Percentiles rank a stretch among this genome's conserved stretches.
These are phyloP conservation scores for Cymbidium sinense DNA, from an alignment of 106 monocot species.

Conservation along the genomic window DNA sequence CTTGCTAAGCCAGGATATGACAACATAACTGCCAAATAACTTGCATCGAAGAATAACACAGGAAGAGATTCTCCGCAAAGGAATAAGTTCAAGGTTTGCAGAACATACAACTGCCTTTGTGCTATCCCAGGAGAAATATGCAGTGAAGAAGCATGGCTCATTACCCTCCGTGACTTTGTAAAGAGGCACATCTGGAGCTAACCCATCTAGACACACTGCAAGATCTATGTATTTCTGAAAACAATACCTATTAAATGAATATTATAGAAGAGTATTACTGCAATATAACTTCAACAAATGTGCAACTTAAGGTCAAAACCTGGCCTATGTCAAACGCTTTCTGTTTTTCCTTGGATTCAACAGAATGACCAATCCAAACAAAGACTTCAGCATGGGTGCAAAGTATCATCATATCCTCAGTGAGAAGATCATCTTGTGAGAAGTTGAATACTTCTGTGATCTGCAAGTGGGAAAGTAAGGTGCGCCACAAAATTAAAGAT, in stretches of 20 bases:
- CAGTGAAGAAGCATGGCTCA: slow-evolving; percentile 90
- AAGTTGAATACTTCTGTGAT: slow-evolving; percentile 81
- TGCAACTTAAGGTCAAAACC: slow-evolving; percentile 18
- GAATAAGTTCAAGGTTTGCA: slow-evolving; percentile 5
- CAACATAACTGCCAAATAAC: background rate
- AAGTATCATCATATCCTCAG: slow-evolving; percentile 87
- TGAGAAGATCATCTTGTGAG: slow-evolving; percentile 84
- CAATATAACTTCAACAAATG: slow-evolving; percentile 1
- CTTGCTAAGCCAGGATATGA: background rate
- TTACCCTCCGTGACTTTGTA: slow-evolving; percentile 91
- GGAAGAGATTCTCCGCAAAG: background rate
- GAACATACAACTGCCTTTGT: slow-evolving; percentile 66
- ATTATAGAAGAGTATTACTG: slow-evolving; percentile 1
- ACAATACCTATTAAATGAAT: slow-evolving; percentile 4
- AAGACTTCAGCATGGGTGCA: slow-evolving; percentile 87
- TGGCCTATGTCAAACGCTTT: slow-evolving; percentile 79
- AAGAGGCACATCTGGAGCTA: slow-evolving; percentile 76
- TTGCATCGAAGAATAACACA: background rate
- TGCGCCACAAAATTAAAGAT: background rate
- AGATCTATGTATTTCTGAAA: slow-evolving; percentile 83
- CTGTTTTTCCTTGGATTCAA: slow-evolving; percentile 76
- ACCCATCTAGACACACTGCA: slow-evolving; percentile 59
- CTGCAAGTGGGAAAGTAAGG: slow-evolving; percentile 24
- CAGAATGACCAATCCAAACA: slow-evolving; percentile 90
- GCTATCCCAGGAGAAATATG: slow-evolving; percentile 80